Conservation (phyloP, 2,329 filamentous ascomycete genomes). For the Microdochium paspali region DNA sequence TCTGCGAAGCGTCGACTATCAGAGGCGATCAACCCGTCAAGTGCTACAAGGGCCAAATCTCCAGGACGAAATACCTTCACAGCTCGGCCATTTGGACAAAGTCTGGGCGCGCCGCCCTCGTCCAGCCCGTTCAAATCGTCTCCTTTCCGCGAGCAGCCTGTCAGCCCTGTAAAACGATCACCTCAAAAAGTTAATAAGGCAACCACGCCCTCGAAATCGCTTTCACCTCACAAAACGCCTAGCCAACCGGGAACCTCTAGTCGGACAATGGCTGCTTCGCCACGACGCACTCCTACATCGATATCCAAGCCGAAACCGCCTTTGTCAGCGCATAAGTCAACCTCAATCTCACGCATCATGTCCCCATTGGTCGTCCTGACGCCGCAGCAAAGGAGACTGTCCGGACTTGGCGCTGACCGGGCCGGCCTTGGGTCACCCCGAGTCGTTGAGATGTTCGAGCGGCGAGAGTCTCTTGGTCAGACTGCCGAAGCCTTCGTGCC, state of each 20-base stretch:
- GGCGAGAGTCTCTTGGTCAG: slow-evolving; percentile 63
- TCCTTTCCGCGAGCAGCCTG: slow-evolving; percentile 1
- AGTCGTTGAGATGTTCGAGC: slow-evolving; percentile 61
- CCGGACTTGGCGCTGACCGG: slow-evolving; percentile 61
- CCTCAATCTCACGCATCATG: slow-evolving; percentile 31
- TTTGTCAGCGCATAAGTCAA: slow-evolving; percentile 17
- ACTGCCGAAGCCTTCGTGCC: slow-evolving; percentile 54
- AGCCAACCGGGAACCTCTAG: slow-evolving; percentile 38
- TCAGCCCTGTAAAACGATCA: slow-evolving; percentile 27
- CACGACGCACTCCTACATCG: slow-evolving; percentile 13
- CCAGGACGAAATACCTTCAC: slow-evolving; percentile 12
- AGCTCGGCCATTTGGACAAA: slow-evolving; percentile 21
- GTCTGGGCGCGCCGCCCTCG: slow-evolving; percentile 1
- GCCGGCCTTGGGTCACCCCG: slow-evolving; percentile 67
- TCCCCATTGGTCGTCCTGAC: slow-evolving; percentile 58
- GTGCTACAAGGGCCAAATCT: not conserved
- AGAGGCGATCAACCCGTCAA: slow-evolving; percentile 15
- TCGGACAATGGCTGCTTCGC: slow-evolving; percentile 12
- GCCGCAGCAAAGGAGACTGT: slow-evolving; percentile 49
- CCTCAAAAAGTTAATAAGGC: slow-evolving; percentile 26
- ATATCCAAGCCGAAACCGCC: slow-evolving; percentile 4
- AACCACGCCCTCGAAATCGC: slow-evolving; percentile 38
- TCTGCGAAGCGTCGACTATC: slow-evolving; percentile 23
- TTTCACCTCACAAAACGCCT: slow-evolving; percentile 33
- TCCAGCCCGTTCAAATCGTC: slow-evolving; percentile 12